A percentile compares a stretch with the other conserved stretches of the same genome.
These are phyloP conservation scores for Monosporozyma aquatica DNA, from an alignment of 805 yeast genomes.

Conservation along the genomic window DNA sequence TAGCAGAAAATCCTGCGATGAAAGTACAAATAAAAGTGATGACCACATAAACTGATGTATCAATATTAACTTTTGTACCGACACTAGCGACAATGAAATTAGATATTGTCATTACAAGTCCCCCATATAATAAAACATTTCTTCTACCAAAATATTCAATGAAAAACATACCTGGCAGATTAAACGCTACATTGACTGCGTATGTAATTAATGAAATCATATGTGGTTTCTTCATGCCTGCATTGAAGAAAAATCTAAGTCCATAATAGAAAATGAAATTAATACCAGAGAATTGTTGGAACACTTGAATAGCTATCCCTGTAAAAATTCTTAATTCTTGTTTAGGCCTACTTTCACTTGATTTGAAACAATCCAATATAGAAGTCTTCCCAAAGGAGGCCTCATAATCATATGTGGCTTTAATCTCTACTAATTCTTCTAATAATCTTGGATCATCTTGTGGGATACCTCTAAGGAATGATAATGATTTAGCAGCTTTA, in stretches of 20 bases:
- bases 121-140: conserved; percentile 60
- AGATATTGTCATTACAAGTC: conserved; percentile 58
- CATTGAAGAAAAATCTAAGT: conserved; percentile 61
- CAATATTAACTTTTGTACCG: conserved; percentile 40
- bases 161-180: conserved; percentile 73
- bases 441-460: conserved; percentile 52
- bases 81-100: conserved; percentile 62
- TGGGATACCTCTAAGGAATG: conserved; percentile 60
- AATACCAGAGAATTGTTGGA: conserved; percentile 87
- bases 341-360: conserved; percentile 45
- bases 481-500: conserved; percentile 57
- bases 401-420: conserved; percentile 67
- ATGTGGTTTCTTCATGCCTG: conserved; percentile 60
- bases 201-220: conserved; percentile 68
- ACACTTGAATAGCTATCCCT: conserved; percentile 60
- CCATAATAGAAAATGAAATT: conserved; percentile 88
- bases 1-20: conserved; percentile 67
- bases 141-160: conserved; percentile 81
- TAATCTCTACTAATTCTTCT: conserved; percentile 67
- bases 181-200: conserved; percentile 68
- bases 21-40: conserved; percentile 59
- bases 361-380: conserved; percentile 48
- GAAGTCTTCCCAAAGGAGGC: conserved; percentile 44
- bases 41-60: conserved; percentile 42
- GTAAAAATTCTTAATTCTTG: conserved; percentile 52